These are phyloP conservation scores for Monilinia fructigena DNA, from an alignment of 2,329 filamentous ascomycete species.

Conservation along the genomic window DNA sequence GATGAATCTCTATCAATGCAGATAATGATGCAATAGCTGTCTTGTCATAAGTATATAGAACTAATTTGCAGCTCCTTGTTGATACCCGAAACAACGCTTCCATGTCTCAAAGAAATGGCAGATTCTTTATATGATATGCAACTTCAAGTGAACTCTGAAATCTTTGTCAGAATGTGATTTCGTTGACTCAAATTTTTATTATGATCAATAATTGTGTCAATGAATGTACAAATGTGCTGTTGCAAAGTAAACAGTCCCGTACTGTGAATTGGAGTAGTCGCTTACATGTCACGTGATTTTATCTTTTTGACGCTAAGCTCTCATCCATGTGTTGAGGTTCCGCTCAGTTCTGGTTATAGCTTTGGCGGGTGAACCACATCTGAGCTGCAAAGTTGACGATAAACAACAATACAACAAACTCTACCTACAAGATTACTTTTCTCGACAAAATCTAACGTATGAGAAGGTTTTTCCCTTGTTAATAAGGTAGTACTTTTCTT, in stretches of 20 bases:
- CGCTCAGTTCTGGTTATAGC: constrained; percentile 17
- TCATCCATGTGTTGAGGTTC: constrained; percentile 22
- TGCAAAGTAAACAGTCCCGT: background rate
- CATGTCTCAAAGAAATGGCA: background rate
- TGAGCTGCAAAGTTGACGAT: constrained; percentile 19
- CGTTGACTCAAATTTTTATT: background rate
- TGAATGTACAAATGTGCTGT: background rate
- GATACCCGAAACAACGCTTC: background rate
- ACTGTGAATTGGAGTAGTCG: background rate
- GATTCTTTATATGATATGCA: background rate
- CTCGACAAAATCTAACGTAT: background rate
- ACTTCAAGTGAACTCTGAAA: background rate
- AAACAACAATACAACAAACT: constrained; percentile 18
- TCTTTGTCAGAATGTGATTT: background rate
- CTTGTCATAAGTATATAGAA: background rate
- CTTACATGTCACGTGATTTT: constrained; percentile 7
- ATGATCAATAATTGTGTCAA: background rate
- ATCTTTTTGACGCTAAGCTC: constrained; percentile 13
- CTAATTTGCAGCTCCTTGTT: background rate
- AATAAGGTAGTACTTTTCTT: constrained; percentile 5
- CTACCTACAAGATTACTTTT: background rate
- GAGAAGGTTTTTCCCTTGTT: background rate
- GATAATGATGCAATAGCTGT: background rate
- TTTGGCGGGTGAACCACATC: constrained; percentile 22
- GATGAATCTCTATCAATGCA: background rate